Evolutionary conservation across 495 filamentous ascomycete species (phyloP), one percentile per base, ranked within the genome.

Genomic region (Xylaria sp.): DNA sequence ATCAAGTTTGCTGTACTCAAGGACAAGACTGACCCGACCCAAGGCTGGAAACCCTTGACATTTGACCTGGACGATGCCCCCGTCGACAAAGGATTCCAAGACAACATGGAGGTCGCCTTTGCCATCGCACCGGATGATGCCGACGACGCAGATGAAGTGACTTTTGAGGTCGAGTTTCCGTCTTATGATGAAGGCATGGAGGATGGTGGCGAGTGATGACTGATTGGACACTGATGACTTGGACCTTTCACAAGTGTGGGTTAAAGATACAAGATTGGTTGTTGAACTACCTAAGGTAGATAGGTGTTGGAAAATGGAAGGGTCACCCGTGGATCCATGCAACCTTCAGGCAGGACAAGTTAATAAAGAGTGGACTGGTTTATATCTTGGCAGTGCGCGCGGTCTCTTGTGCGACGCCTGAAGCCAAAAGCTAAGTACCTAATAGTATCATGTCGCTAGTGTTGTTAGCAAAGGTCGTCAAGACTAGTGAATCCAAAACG

Each of bases 101-200:
- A 93, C 72, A 89, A 89, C 19, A 81, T 83, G n/a, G 74, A 86
- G 3, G 75, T 95, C 46, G 93, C 93, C n/a, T 95, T 95, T 80
- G 86, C 86, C 50, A 90, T 93, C 71, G 77, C 77, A 63, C 80
- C 78, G 50, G 75, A 81, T 5, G 77, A 82, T 53, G 82, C 81
- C 17, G 80, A 84, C 52, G 83, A 86, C 15, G 72, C 81, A n/a
- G 85, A 82, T n/a, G 82, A 88, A 29, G 82, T 84, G 26, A 81
- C 86, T 53, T 93, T 92, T 85, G 84, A 90, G 74, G 92, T 94
- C 12, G 78, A 90, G 37, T 69, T 92, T 24, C 90, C 92, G 29
- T 84, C 69, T 19, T 83, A 87, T 62, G 90, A 93, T 12, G 81
- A 81, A 26, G 69, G 59, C 29, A 59, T 58, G 7, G 61, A 70